Evolutionary conservation across 805 yeast genomes (phyloP), one percentile per base, ranked within the genome.

Genomic region (Metschnikowia continentalis): DNA sequence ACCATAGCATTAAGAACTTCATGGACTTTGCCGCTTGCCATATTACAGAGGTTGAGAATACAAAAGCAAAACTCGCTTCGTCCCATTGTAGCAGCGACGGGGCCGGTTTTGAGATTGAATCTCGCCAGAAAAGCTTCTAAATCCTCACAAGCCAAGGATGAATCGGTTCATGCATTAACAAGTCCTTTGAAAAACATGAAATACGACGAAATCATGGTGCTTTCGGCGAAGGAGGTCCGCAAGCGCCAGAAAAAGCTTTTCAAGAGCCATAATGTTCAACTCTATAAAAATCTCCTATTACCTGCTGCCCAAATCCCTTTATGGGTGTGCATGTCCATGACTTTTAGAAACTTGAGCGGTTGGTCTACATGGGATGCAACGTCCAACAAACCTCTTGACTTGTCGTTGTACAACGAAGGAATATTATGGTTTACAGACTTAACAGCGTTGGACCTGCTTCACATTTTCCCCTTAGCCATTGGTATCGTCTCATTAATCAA

Each of bases 281-380:
- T 84, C 51, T 91, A 95, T 90, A 91, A 90, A 65, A 83, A 87
- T 60, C 70, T 82, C 50, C 59, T 87, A 3, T 71, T 90, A 36
- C 97, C 97, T 1, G 69, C 83, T 0, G 80, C 88, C 15, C 98
- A 91, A 63, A 76, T 92, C 19, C 98, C 98, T 0, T 65, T 91
- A 5, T 91, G 97, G 96, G 76, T 90, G 1, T 74, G 85, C 2
- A 74, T 91, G 76, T 85, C 94, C 11, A 73, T 84, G 57, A 83
- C 90, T 1, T 78, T 90, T 57, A 76, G 97, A 55, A 79, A 83
- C 42, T 69, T 90, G 54, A 84, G 91, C 39, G 96, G 96, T 1
- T 80, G 84, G 84, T 63, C 74, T 2, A 57, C 74, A 1, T 71
- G 77, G 76, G 76, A 72, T 50, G 66, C 66, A 44, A 68, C 56